Evolutionary conservation across 2,329 filamentous ascomycete genomes (phyloP).

Genomic region (Cladosporium halotolerans): DNA sequence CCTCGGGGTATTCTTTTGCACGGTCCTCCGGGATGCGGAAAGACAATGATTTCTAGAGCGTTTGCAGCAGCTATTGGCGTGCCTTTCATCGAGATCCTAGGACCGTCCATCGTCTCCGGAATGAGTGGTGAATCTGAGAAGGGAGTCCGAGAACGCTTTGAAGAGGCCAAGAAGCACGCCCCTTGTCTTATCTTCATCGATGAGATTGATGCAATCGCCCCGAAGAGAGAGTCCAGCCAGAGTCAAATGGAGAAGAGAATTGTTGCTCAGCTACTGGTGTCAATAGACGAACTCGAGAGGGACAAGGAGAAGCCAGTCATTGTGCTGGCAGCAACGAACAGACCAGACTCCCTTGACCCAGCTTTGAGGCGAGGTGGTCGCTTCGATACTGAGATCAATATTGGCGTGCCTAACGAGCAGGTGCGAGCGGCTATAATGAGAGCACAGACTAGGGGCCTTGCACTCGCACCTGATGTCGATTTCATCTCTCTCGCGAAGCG

Average conservation of each 20-base stretch:
- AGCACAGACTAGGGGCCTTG: slow-evolving; percentile 61
- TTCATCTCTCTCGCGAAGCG: slow-evolving; percentile 68
- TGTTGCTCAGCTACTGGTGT: slow-evolving; percentile 73
- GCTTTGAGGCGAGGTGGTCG: slow-evolving; percentile 65
- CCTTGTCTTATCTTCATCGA: slow-evolving; percentile 90
- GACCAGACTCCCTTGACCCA: slow-evolving; percentile 78
- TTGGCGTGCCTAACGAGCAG: slow-evolving; percentile 75
- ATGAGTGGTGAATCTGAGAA: slow-evolving; percentile 89
- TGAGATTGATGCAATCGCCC: slow-evolving; percentile 84
- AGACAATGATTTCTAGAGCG: slow-evolving; percentile 76
- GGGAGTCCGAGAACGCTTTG: slow-evolving; percentile 76
- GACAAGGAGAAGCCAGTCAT: slow-evolving; percentile 68
- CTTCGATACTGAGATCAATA: slow-evolving; percentile 79
- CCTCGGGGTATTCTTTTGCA: slow-evolving; percentile 72
- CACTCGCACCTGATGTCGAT: slow-evolving; percentile 63
- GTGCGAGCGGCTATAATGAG: slow-evolving; percentile 73
- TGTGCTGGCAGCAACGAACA: slow-evolving; percentile 84
- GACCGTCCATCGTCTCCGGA: slow-evolving; percentile 72
- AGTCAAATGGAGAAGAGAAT: slow-evolving; percentile 87
- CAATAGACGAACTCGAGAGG: slow-evolving; percentile 72
- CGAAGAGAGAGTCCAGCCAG: slow-evolving; percentile 75
- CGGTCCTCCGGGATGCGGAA: slow-evolving; percentile 79
- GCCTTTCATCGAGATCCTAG: slow-evolving; percentile 75
- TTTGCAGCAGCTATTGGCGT: slow-evolving; percentile 70
- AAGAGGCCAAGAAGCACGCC: slow-evolving; percentile 77